Conservation (phyloP, 805 yeast species). For the Clavispora santaluciae region DNA sequence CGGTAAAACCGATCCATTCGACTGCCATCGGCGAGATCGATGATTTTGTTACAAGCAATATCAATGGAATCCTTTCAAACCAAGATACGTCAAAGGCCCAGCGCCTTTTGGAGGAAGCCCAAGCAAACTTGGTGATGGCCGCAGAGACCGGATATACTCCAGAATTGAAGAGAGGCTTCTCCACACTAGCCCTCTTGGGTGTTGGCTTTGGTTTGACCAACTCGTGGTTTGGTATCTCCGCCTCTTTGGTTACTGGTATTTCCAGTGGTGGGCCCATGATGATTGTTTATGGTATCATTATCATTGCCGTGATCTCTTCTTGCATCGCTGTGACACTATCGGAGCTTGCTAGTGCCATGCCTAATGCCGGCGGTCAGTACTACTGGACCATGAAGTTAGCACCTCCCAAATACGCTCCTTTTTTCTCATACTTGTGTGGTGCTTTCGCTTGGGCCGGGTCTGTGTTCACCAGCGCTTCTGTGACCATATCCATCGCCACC, state of each 20-base stretch:
- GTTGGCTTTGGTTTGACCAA: constrained; percentile 58
- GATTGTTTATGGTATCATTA: constrained; percentile 52
- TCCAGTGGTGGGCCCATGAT: constrained; percentile 55
- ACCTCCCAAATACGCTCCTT: constrained; percentile 43
- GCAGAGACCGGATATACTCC: constrained; percentile 27
- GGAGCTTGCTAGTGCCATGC: constrained; percentile 51
- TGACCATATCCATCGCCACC: constrained; percentile 49
- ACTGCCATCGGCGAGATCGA: constrained; percentile 6
- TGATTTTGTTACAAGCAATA: constrained; percentile 1
- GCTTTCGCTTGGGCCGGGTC: constrained; percentile 59
- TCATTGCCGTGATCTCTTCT: constrained; percentile 43
- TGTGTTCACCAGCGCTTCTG: constrained; percentile 58
- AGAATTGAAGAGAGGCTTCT: constrained; percentile 16
- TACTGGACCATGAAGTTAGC: constrained; percentile 56
- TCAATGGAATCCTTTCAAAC: constrained; percentile 1
- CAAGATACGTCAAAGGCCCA: constrained; percentile 3
- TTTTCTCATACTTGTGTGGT: constrained; percentile 57
- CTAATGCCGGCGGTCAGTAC: constrained; percentile 57
- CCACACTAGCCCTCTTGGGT: constrained; percentile 34
- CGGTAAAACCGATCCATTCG: constrained; percentile 4
- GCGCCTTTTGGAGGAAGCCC: constrained; percentile 15
- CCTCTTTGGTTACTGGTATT: constrained; percentile 51
- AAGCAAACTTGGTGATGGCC: constrained; percentile 22
- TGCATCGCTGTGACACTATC: constrained; percentile 48
- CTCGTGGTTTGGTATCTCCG: constrained; percentile 59